Evolutionary conservation across 371 early-diverging fungal species (phyloP), one percentile per base, ranked within the genome.

Genomic region (Conidiobolus incongruus): DNA sequence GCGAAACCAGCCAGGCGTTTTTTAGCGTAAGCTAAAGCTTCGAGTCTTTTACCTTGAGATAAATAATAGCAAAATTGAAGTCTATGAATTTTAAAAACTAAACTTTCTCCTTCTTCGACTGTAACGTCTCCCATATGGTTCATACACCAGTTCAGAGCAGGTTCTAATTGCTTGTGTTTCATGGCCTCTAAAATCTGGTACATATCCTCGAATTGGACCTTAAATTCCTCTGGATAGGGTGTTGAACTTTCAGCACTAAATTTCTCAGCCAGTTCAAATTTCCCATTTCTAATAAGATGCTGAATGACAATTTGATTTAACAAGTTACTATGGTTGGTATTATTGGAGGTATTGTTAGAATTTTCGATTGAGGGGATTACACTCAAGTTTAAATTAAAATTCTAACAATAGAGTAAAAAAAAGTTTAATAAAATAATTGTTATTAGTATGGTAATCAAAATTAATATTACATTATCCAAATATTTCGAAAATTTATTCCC

Each of bases 271-370:
- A 81, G 50, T 15, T 68, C 74, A 52, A 84, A 89, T 32, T 78
- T 66, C 15, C 92, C 92, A 54, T 88, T 75, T n/a, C 89, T 66
- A 26, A 89, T 66, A 50, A 91, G 81, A 45, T 90, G 89, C 46
- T 38, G 36, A 23, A 31, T 40, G 11, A 40, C 17, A 4, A 40
- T 40, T 17, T 40, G 23, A 4, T 29, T 23, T 10, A 40, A 13
- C n/a, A 29, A 11, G 4, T 16, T 6, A 13, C 28, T 16, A 10
- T 40, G 40, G 1, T 29, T 29, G n/a, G n/a, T n/a, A n/a, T n/a
- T n/a, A n/a, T n/a, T n/a, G n/a, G n/a, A n/a, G n/a, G n/a, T n/a
- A n/a, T 40, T 40, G 40, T 13, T 26, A 40, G 6, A 23, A 15
- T 31, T 40, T 40, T 5, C 28, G 40, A 17, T 40, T 29, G 17